Conservation (phyloP, 345 rosid genomes). For the Populus pruinosa region DNA sequence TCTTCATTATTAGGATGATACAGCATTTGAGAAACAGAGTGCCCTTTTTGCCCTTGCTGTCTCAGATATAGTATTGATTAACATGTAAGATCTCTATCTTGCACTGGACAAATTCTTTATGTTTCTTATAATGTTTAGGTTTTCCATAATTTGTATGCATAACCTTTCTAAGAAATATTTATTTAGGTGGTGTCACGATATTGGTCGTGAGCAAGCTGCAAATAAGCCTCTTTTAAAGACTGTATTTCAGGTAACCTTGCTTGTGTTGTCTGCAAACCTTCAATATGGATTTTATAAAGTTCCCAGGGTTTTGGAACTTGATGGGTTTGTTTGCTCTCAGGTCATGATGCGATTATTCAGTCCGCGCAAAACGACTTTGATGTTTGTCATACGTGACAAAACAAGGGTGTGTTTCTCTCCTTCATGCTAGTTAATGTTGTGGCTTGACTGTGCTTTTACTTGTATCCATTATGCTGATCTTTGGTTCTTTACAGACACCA, state of each 20-base stretch:
- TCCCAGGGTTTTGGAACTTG: constrained; percentile 16
- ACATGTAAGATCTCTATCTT: constrained; percentile 62
- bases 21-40: constrained; percentile 99
- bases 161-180: constrained; percentile 17
- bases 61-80: constrained; percentile 95
- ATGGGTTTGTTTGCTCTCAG: constrained; percentile 41
- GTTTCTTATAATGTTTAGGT: not conserved
- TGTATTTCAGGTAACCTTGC: constrained; percentile 76
- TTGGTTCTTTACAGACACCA: constrained; percentile 68
- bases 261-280: constrained; percentile 8
- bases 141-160: constrained; percentile 11
- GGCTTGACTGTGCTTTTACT: not conserved
- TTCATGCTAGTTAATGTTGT: not conserved
- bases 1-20: constrained; percentile 68
- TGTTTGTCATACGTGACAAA: constrained; percentile 99
- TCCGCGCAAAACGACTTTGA: constrained; percentile 94
- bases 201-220: constrained; percentile 99
- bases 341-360: constrained; percentile 99
- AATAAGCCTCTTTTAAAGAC: constrained; percentile 97
- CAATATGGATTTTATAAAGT: constrained; percentile 9
- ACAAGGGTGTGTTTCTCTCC: constrained; percentile 57
- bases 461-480: constrained; percentile 7
- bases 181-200: constrained; percentile 99
- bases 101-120: not conserved
- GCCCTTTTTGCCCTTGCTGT: constrained; percentile 98